Base-by-base conservation (phyloP, 345 rosid genomes). In the Hibiscus mutabilis region DNA sequence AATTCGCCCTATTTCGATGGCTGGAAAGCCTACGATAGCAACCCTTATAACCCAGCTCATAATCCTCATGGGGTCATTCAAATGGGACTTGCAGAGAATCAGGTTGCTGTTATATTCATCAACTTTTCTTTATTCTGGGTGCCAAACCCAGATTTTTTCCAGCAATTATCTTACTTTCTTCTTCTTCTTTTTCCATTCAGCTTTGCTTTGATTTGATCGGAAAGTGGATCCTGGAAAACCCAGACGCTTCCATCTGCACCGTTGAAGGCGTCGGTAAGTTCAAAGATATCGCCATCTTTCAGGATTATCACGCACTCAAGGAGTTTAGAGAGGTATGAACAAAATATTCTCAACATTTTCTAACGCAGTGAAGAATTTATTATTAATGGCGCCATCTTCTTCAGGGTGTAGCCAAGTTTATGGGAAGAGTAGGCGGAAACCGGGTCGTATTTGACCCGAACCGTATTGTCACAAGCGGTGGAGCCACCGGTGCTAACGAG, bases 71-170 rank as follows among this genome's bases (percentile, higher is more conserved):
- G 98, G 0, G 82, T 92, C 19, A 90, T 93, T 73, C 98, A 93
- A 77, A 88, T 93, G 92, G 98, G 98, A 40, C 89, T 93, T 15
- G 87, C 97, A 0, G 97, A 93, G 74, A 93, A 93, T 80, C 97
- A 81, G 92, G 98, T 92, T 21, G 9, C 55, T 49, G 8, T 49
- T 49, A 16, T 49, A 16, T 49, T 49, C 55, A 14, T 49, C 55
- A 1, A 4, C 2, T 52, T 52, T 18, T 2, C 8, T 62, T 37
- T 35, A 3, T n/a, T 60, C 14, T 16, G 2, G 13, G 21, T 16
- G 16, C 12, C 9, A 59, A 16, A 49, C 63, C 40, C 63, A 25
- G 63, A 15, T 25, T 27, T 59, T 16, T 59, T 7, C 9, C 37
- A 14, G 11, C 56, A 6, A 6, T 64, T 12, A 40, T 42, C 53